Percentiles rank a stretch among this genome's conserved stretches.
Conservation (phyloP, 2,329 filamentous ascomycete species). For the Diaporthe caulivora region DNA sequence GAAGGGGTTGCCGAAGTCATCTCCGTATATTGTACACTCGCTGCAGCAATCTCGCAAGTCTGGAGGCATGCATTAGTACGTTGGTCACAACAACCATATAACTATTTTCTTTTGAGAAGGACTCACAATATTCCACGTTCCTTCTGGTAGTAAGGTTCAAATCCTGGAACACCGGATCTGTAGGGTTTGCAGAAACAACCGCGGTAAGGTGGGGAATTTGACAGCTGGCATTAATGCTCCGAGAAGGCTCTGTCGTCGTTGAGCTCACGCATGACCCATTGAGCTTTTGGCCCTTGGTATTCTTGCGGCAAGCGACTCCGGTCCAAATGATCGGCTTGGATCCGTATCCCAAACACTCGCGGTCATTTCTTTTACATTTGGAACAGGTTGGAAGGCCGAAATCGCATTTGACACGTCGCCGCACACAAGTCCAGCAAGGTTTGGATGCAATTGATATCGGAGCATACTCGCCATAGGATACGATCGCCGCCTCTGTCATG, state of each 20-base stretch:
- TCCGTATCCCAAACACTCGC: constrained; percentile 30
- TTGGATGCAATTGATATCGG: background rate
- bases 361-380: constrained; percentile 34
- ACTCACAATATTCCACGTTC: constrained; percentile 16
- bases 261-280: background rate
- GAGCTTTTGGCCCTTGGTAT: background rate
- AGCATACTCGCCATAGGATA: background rate
- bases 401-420: constrained; percentile 38
- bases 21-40: constrained; percentile 36
- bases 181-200: background rate
- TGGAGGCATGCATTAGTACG: background rate
- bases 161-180: constrained; percentile 14
- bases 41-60: constrained; percentile 35
- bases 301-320: background rate
- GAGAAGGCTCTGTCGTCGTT: background rate
- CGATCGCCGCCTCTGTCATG: background rate
- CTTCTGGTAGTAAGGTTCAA: background rate
- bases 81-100: background rate
- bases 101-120: background rate
- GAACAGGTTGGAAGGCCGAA: constrained; percentile 35
- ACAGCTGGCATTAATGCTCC: background rate
- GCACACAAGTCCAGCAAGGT: constrained; percentile 39
- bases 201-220: background rate
- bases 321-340: background rate
- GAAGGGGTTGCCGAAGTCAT: constrained; percentile 28